phyloP scores from a whole-genome alignment of 1,284 basidiomycete species.

The Rhodotorula sp. region DNA sequence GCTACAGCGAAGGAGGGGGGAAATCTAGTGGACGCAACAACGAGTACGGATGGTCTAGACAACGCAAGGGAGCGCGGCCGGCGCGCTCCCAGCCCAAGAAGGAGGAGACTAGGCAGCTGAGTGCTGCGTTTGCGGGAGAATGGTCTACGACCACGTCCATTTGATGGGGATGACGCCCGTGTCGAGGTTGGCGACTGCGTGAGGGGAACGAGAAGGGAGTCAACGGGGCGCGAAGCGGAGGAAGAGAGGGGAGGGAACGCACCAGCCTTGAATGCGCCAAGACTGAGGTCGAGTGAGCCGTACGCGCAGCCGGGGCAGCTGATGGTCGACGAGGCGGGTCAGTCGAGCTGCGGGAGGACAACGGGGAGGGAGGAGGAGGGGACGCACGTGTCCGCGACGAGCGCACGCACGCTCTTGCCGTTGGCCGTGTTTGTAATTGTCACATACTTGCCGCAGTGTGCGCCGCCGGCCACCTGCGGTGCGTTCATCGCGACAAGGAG shows the following conservation, averaged over 20 bases:
- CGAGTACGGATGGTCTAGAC: neutral
- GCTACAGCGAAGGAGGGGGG: too few species aligned
- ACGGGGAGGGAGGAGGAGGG: neutral
- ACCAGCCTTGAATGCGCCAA: conserved; percentile 25
- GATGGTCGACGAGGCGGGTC: neutral
- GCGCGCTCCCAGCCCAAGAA: too few species aligned
- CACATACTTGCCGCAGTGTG: conserved; percentile 21
- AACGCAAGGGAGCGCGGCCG: neutral
- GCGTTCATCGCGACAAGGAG: conserved; percentile 32
- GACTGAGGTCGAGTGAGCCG: conserved; percentile 26
- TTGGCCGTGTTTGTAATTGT: conserved; percentile 12
- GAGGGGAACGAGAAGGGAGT: too few species aligned
- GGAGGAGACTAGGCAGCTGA: neutral
- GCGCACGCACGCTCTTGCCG: conserved; percentile 25
- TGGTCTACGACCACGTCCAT: neutral
- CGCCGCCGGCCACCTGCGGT: conserved; percentile 8
- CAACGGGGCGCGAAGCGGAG: too few species aligned
- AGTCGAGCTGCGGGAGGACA: neutral
- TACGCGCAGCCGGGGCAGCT: conserved; percentile 14
- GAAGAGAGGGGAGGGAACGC: neutral
- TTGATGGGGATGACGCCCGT: neutral
- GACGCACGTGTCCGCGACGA: conserved; percentile 24
- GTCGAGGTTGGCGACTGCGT: neutral
- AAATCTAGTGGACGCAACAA: neutral
- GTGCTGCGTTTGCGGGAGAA: neutral